A percentile compares a stretch with the other conserved stretches of the same genome.
phyloP scores from a whole-genome alignment of 495 filamentous ascomycete species.

The Mytilinidion resinicola region DNA sequence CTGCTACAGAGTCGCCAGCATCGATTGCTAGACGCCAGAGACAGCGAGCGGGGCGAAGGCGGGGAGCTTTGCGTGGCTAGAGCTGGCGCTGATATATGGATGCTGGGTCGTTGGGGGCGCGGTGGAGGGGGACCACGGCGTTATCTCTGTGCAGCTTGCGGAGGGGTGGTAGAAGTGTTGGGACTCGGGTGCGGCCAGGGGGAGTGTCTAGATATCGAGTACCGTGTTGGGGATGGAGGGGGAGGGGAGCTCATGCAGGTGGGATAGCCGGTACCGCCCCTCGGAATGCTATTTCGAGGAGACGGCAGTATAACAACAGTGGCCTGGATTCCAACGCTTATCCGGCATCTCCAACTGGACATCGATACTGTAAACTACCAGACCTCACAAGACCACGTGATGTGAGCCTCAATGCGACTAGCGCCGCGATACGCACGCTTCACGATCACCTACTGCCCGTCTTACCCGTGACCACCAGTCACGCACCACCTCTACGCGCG shows the following conservation, averaged over 20 bases:
- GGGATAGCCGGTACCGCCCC: too few species aligned
- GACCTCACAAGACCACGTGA: too few species aligned
- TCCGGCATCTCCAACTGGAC: too few species aligned
- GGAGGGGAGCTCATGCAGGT: not conserved
- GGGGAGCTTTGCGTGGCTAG: slow-evolving; percentile 4
- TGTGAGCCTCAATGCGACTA: too few species aligned
- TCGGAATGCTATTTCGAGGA: too few species aligned
- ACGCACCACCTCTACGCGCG: too few species aligned
- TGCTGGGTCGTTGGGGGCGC: not conserved
- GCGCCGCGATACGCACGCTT: too few species aligned
- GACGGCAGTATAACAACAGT: too few species aligned
- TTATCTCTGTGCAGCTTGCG: not conserved
- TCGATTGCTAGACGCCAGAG: not conserved
- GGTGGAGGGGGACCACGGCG: not conserved
- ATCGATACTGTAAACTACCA: too few species aligned
- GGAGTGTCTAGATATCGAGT: not conserved
- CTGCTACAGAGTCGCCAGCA: not conserved
- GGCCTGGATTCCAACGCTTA: too few species aligned
- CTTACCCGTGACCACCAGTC: too few species aligned
- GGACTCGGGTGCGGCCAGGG: not conserved
- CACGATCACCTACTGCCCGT: too few species aligned
- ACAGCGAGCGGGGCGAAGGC: not conserved
- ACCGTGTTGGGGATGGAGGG: not conserved
- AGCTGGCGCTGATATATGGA: not conserved
- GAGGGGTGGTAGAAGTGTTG: not conserved